Percentiles rank a stretch among this genome's conserved stretches.
These are phyloP conservation scores for Ophiostoma novo-ulmi DNA, from an alignment of 2,329 filamentous ascomycete species.

Conservation along the genomic window DNA sequence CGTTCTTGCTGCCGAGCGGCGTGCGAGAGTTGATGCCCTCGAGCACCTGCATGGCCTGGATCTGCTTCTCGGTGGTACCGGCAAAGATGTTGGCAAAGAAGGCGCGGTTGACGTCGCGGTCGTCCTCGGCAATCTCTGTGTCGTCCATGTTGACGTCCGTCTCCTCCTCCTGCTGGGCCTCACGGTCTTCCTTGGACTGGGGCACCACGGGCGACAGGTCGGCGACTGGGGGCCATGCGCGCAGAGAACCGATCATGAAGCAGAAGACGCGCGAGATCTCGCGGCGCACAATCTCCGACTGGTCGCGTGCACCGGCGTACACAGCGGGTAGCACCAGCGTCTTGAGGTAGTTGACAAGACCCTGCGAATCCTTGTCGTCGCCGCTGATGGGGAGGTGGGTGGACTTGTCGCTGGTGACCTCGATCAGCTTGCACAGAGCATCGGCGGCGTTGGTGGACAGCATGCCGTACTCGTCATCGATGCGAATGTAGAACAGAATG, in stretches of 20 bases:
- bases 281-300: conserved; percentile 75
- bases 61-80: conserved; percentile 78
- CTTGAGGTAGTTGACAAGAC: conserved; percentile 56
- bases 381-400: conserved; percentile 27
- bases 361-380: conserved; percentile 31
- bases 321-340: conserved; percentile 68
- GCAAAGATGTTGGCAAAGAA: conserved; percentile 94
- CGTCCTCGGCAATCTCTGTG: conserved; percentile 18
- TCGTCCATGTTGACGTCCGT: conserved; percentile 18
- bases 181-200: conserved; percentile 35
- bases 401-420: conserved; percentile 49
- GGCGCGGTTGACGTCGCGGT: conserved; percentile 52
- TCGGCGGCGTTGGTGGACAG: conserved; percentile 75
- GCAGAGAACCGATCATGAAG: conserved; percentile 66
- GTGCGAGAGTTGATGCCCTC: conserved; percentile 58
- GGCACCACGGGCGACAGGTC: conserved; percentile 68
- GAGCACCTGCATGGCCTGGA: conserved; percentile 75
- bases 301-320: conserved; percentile 67
- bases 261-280: conserved; percentile 79
- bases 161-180: background rate
- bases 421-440: conserved; percentile 70
- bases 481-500: conserved; percentile 77
- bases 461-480: conserved; percentile 84
- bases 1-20: conserved; percentile 67
- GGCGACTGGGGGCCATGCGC: conserved; percentile 63